phyloP scores from a whole-genome alignment of 495 filamentous ascomycete genomes.

The Elaphomyces granulatus region DNA sequence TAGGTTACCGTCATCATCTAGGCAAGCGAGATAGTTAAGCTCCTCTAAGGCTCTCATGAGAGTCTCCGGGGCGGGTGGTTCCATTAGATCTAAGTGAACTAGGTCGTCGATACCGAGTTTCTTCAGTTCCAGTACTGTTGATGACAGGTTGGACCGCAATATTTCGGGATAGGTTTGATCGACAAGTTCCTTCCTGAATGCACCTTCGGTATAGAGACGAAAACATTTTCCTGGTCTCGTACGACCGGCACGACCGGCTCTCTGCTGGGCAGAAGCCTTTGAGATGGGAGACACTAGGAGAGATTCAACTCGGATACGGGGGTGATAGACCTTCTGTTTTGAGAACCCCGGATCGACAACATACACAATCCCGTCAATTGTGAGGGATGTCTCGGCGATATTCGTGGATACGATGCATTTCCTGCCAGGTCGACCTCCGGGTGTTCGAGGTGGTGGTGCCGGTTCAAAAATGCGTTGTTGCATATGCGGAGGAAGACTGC shows the following conservation, averaged over 20 bases:
- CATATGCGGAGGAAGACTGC: conserved; percentile 76
- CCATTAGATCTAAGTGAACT: conserved; percentile 98
- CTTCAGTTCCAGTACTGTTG: conserved; percentile 91
- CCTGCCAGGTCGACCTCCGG: conserved; percentile 74
- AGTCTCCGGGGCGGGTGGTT: conserved; percentile 94
- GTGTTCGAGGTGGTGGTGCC: conserved; percentile 54
- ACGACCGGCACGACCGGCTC: conserved; percentile 97
- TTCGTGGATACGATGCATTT: conserved; percentile 95
- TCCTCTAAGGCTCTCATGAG: conserved; percentile 98
- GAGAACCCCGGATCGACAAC: conserved; percentile 98
- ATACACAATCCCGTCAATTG: conserved; percentile 98
- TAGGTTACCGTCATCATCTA: conserved; percentile 90
- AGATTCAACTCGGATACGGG: conserved; percentile 89
- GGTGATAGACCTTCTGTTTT: conserved; percentile 99
- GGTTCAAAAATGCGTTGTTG: conserved; percentile 93
- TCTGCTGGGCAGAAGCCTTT: conserved; percentile 94
- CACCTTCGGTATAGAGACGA: conserved; percentile 86
- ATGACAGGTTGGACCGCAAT: conserved; percentile 82
- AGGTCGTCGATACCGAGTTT: conserved; percentile 93
- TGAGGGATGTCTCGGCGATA: conserved; percentile 94
- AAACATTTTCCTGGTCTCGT: conserved; percentile 96
- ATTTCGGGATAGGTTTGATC: conserved; percentile 95
- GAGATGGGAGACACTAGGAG: conserved; percentile 92
- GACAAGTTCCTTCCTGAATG: conserved; percentile 97
- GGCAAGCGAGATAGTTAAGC: conserved; percentile 90